Conservation (phyloP, 176 grass and related monocot genomes). For the Poa pratensis region DNA sequence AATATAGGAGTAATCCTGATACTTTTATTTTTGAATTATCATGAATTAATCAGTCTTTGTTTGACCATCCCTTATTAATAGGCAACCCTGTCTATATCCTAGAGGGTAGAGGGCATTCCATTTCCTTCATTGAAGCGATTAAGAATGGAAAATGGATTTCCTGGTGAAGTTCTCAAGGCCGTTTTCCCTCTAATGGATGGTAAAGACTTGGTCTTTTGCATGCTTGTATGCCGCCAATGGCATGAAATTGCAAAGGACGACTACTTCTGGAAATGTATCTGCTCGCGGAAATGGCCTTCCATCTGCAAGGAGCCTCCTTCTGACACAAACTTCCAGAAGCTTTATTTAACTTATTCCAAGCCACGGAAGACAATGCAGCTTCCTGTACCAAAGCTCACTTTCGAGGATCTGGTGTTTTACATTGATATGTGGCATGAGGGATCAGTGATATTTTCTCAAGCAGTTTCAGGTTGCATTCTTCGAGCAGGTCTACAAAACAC, state of each 20-base stretch:
- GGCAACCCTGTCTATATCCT: conserved; percentile 20
- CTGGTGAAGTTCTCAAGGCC: conserved; percentile 66
- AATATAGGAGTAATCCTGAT: neutral
- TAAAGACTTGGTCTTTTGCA: conserved; percentile 72
- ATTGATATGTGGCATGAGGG: conserved; percentile 79
- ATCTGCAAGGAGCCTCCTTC: conserved; percentile 63
- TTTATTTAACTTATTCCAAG: conserved; percentile 72
- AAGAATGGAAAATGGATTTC: conserved; percentile 67
- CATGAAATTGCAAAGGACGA: conserved; percentile 64
- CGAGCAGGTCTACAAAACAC: conserved; percentile 51
- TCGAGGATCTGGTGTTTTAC: conserved; percentile 70
- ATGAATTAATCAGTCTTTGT: conserved; percentile 16
- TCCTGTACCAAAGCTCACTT: conserved; percentile 64
- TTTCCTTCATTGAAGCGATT: conserved; percentile 25
- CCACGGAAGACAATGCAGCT: conserved; percentile 40
- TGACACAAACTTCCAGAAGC: conserved; percentile 52
- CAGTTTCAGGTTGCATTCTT: conserved; percentile 59
- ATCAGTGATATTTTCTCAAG: conserved; percentile 62
- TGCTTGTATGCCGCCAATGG: conserved; percentile 81
- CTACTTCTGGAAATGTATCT: conserved; percentile 88
- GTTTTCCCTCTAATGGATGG: conserved; percentile 72
- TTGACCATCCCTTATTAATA: conserved; percentile 15
- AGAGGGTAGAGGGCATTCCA: conserved; percentile 17
- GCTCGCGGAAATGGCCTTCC: conserved; percentile 69
- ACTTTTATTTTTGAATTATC: neutral